A percentile compares a stretch with the other conserved stretches of the same genome.
Evolutionary conservation across 345 rosid species (phyloP).

Genomic region (Syzygium oleosum): DNA sequence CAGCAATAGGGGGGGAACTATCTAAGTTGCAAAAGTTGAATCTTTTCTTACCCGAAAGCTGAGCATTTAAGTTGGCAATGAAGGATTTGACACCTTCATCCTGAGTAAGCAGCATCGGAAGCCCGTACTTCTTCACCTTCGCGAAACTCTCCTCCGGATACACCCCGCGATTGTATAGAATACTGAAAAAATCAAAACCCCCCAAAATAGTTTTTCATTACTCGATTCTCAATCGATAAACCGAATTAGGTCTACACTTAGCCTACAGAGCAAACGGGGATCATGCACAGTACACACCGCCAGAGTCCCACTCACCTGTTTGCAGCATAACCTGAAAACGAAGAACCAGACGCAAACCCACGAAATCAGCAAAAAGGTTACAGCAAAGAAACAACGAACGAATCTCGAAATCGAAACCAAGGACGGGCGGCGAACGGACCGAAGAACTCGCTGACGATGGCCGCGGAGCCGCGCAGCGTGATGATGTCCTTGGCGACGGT

Average conservation of each 20-base stretch:
- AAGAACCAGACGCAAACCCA: neutral
- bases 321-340: constrained; percentile 81
- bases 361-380: constrained; percentile 2
- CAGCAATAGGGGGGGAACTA: neutral
- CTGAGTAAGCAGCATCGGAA: constrained; percentile 81
- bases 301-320: constrained; percentile 51
- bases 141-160: constrained; percentile 89
- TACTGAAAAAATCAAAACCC: constrained; percentile 32
- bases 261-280: neutral
- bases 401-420: neutral
- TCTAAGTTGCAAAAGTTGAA: neutral
- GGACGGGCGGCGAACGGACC: constrained; percentile 25
- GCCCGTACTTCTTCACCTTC: constrained; percentile 96
- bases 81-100: constrained; percentile 87
- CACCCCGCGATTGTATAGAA: constrained; percentile 90
- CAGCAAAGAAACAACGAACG: neutral
- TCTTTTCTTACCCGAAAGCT: constrained; percentile 52
- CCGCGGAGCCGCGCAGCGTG: constrained; percentile 94
- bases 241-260: neutral
- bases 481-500: constrained; percentile 85
- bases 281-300: neutral
- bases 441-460: constrained; percentile 95
- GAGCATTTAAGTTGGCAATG: constrained; percentile 55
- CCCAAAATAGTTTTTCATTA: neutral
- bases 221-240: neutral